A percentile compares a stretch with the other conserved stretches of the same genome.
Evolutionary conservation across 441 rosid species (phyloP).

Genomic region (Pelargonium cotyledonis): DNA sequence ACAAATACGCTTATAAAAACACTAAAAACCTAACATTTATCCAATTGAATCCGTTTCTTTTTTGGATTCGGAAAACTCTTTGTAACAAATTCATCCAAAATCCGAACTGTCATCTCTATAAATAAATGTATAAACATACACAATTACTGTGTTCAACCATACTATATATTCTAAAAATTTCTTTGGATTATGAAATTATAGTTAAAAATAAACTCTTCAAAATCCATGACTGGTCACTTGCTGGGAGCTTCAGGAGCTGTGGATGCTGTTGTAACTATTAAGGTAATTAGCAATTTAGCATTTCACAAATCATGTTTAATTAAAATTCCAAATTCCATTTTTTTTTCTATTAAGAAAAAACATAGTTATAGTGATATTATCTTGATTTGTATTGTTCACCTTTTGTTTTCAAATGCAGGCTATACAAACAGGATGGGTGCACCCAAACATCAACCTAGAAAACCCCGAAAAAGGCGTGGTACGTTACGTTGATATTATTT

Average conservation of each 20-base stretch:
- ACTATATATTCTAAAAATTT: no score
- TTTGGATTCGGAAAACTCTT: no score
- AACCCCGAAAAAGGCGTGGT: constrained; percentile 44
- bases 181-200: constrained; percentile 5
- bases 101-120: background rate
- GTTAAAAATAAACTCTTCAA: constrained; percentile 31
- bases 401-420: constrained; percentile 42
- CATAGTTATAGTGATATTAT: background rate
- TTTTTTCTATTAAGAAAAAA: no score
- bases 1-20: no score
- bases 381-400: background rate
- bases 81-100: background rate
- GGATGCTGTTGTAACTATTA: constrained; percentile 26
- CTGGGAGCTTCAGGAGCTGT: constrained; percentile 35
- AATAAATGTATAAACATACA: no score
- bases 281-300: constrained; percentile 21
- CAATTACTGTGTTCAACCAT: background rate
- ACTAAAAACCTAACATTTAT: no score
- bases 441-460: constrained; percentile 93
- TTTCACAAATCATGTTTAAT: no score
- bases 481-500: background rate
- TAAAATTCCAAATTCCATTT: background rate
- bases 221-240: constrained; percentile 36
- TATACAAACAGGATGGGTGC: constrained; percentile 93
- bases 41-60: no score